These are phyloP conservation scores for Neurospora sp. DNA, from an alignment of 495 filamentous ascomycete genomes.

Conservation along the genomic window DNA sequence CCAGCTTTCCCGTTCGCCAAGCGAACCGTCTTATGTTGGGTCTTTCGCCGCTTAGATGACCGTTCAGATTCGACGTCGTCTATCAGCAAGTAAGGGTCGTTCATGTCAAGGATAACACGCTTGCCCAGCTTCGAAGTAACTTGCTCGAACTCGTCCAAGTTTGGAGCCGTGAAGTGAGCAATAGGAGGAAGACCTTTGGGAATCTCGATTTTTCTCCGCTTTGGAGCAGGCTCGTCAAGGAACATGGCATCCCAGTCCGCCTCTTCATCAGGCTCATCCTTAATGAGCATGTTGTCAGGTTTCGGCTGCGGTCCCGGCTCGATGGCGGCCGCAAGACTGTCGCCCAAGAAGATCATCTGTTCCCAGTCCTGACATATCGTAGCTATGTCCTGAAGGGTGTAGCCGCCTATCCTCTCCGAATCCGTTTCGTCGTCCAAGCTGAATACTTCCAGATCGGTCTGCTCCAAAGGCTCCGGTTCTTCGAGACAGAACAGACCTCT, in stretches of 20 bases:
- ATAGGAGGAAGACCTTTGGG: slow-evolving; percentile 32
- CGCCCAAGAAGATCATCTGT: slow-evolving; percentile 34
- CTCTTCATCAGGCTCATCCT: slow-evolving; percentile 35
- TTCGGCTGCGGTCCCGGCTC: slow-evolving; percentile 11
- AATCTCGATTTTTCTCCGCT: slow-evolving; percentile 27
- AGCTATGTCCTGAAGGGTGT: slow-evolving; percentile 64
- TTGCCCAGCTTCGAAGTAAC: slow-evolving; percentile 61
- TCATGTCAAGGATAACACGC: slow-evolving; percentile 73
- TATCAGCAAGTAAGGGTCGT: slow-evolving; percentile 79
- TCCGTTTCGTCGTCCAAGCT: slow-evolving; percentile 45
- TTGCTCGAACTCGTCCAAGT: slow-evolving; percentile 45
- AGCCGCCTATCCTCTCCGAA: slow-evolving; percentile 54
- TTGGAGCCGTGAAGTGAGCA: slow-evolving; percentile 28
- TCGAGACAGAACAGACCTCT: slow-evolving; percentile 51
- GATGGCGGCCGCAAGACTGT: slow-evolving; percentile 9
- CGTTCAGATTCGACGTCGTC: slow-evolving; percentile 39
- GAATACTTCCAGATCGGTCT: slow-evolving; percentile 48
- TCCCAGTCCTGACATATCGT: slow-evolving; percentile 82
- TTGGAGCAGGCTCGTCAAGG: slow-evolving; percentile 28
- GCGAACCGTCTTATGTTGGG: slow-evolving; percentile 40
- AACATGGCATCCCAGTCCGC: slow-evolving; percentile 47
- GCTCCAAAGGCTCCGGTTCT: slow-evolving; percentile 33
- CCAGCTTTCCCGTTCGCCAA: slow-evolving; percentile 45
- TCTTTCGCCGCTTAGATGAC: slow-evolving; percentile 36
- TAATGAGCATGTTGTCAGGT: slow-evolving; percentile 17